These are phyloP conservation scores for Wickerhamomyces canadensis DNA, from an alignment of 805 yeast species.

Conservation along the genomic window DNA sequence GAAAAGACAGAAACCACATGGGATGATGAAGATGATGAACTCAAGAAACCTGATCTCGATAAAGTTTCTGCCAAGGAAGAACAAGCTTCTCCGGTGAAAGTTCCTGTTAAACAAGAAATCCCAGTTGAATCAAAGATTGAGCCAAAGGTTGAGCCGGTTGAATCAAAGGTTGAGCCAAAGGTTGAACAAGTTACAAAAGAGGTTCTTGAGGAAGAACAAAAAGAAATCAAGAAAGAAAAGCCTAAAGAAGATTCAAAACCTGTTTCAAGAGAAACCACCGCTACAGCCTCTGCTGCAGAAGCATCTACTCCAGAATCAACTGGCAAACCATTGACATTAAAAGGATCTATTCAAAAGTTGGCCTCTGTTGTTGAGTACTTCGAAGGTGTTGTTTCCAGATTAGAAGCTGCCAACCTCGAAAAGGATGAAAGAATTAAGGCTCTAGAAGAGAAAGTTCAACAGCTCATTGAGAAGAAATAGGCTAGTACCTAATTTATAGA, in stretches of 20 bases:
- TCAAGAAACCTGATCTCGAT: slow-evolving; percentile 8
- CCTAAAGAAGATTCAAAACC: slow-evolving; percentile 9
- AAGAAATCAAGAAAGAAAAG: slow-evolving; percentile 8
- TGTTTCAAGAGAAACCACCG: no score
- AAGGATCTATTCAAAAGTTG: slow-evolving; percentile 65
- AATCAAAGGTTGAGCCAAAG: slow-evolving; percentile 19
- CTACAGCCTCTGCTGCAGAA: slow-evolving; percentile 7
- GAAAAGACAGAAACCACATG: slow-evolving; percentile 24
- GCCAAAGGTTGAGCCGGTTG: slow-evolving; percentile 6
- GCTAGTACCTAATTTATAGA: no score
- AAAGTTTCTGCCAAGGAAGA: slow-evolving; percentile 10
- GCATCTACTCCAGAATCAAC: slow-evolving; percentile 10
- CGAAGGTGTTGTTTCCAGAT: slow-evolving; percentile 47
- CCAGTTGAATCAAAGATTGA: slow-evolving; percentile 12
- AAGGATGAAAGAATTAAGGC: slow-evolving; percentile 57
- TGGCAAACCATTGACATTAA: slow-evolving; percentile 53
- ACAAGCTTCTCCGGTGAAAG: neutral
- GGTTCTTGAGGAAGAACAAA: slow-evolving; percentile 9
- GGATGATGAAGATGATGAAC: slow-evolving; percentile 30
- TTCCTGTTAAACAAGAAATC: slow-evolving; percentile 8
- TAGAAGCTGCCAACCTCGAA: slow-evolving; percentile 49
- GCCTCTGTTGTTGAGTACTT: slow-evolving; percentile 51
- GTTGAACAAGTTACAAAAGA: slow-evolving; percentile 11
- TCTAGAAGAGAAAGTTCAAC: slow-evolving; percentile 58
- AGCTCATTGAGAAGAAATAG: slow-evolving; percentile 39